phyloP scores from a whole-genome alignment of 208 protist species.

The Acanthamoeba royreba region DNA sequence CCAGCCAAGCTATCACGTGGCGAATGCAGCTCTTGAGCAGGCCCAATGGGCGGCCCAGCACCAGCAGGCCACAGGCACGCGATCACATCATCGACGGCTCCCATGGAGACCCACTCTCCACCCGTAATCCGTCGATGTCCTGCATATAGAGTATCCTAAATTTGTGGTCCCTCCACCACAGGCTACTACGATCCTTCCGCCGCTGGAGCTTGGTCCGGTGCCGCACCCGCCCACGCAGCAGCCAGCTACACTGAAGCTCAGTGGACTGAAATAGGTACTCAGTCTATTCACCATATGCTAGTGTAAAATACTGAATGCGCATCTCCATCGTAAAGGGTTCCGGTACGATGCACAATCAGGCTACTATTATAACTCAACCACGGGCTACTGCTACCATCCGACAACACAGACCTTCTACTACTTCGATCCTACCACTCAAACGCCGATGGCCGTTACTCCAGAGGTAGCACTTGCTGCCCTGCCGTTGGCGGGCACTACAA shows the following conservation, averaged over 20 bases:
- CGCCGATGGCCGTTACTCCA: background rate
- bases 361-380: constrained; percentile 5
- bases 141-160: no score
- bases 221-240: no score
- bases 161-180: no score
- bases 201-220: no score
- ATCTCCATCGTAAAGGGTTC: background rate
- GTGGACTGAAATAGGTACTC: background rate
- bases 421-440: background rate
- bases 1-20: background rate
- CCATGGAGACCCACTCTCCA: no score
- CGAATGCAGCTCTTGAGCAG: constrained; percentile 9
- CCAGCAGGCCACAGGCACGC: background rate
- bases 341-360: background rate
- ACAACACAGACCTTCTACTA: constrained; percentile 29
- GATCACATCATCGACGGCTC: no score
- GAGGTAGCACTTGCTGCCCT: background rate
- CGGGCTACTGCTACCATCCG: background rate
- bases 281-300: background rate
- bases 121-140: no score
- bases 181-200: background rate
- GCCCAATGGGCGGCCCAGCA: background rate
- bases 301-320: background rate
- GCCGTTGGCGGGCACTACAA: background rate
- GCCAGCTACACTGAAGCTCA: background rate